Percentiles rank a stretch among this genome's conserved stretches.
These are phyloP conservation scores for Hymenoscyphus albidus DNA, from an alignment of 2,329 filamentous ascomycete genomes.

Conservation along the genomic window DNA sequence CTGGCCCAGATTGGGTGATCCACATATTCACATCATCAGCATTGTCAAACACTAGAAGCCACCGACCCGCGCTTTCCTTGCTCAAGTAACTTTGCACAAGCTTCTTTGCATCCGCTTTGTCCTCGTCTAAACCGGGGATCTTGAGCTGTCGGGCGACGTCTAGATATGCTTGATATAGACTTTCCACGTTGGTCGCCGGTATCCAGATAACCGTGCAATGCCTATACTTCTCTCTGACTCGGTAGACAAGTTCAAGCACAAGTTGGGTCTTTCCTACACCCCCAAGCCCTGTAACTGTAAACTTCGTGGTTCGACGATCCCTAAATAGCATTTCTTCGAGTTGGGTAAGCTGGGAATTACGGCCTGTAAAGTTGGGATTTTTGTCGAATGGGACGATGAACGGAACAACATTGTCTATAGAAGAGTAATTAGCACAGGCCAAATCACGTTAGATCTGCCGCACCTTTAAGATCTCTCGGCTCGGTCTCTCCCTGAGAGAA, in stretches of 20 bases:
- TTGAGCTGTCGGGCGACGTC: background rate
- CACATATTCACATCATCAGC: slow-evolving; percentile 6
- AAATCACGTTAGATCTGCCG: slow-evolving; percentile 7
- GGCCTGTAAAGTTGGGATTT: slow-evolving; percentile 5
- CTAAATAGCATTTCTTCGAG: background rate
- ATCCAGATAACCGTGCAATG: slow-evolving; percentile 4
- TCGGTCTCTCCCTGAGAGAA: slow-evolving; percentile 8
- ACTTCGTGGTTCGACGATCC: slow-evolving; percentile 1
- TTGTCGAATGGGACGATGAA: slow-evolving; percentile 11
- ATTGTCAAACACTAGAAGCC: slow-evolving; percentile 8
- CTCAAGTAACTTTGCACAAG: slow-evolving; percentile 4
- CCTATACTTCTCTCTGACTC: background rate
- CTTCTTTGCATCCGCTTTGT: slow-evolving; percentile 1
- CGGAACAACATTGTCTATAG: slow-evolving; percentile 12
- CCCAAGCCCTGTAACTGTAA: slow-evolving; percentile 4
- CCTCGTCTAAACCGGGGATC: slow-evolving; percentile 2
- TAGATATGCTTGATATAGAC: slow-evolving; percentile 8
- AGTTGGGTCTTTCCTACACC: slow-evolving; percentile 6
- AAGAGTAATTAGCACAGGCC: slow-evolving; percentile 11
- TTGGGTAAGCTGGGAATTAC: slow-evolving; percentile 1
- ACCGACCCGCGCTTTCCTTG: slow-evolving; percentile 6
- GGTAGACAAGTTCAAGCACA: slow-evolving; percentile 6
- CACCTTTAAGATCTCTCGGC: slow-evolving; percentile 13
- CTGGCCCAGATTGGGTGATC: background rate
- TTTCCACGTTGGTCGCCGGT: slow-evolving; percentile 4